phyloP scores from a whole-genome alignment of 1,139 yeast genomes.

The Debaryomycetaceae sp. region DNA sequence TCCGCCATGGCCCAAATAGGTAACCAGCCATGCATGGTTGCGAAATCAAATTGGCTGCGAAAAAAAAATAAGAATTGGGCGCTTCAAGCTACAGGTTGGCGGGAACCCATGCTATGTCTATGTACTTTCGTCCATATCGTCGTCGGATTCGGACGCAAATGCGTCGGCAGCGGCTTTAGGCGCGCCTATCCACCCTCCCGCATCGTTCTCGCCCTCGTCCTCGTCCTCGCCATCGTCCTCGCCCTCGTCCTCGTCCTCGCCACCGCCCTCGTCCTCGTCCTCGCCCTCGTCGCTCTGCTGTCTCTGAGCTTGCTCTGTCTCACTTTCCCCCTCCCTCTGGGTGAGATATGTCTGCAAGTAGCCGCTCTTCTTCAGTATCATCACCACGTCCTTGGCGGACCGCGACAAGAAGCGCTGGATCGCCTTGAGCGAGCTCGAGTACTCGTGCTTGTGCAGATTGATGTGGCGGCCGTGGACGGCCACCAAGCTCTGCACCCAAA shows the following conservation, averaged over 20 bases:
- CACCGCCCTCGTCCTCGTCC: constrained; percentile 14
- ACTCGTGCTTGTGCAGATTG: constrained; percentile 56
- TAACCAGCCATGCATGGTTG: too few relatives aligned
- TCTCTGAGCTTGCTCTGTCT: constrained; percentile 13
- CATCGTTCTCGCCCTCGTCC: constrained; percentile 16
- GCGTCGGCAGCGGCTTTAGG: constrained; percentile 4
- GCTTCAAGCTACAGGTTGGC: too few relatives aligned
- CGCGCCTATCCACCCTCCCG: constrained; percentile 18
- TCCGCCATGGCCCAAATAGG: too few relatives aligned
- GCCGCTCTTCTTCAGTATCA: constrained; percentile 50
- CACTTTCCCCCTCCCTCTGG: constrained; percentile 16
- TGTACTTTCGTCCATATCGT: constrained; percentile 7
- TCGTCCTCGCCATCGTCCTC: constrained; percentile 16
- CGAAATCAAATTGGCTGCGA: too few relatives aligned
- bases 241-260: constrained; percentile 14
- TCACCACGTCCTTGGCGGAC: constrained; percentile 68
- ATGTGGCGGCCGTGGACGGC: constrained; percentile 77
- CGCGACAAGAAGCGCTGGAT: constrained; percentile 73
- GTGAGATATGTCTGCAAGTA: constrained; percentile 45
- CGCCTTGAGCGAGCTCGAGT: constrained; percentile 63
- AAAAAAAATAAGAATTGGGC: too few relatives aligned
- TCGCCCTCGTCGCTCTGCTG: constrained; percentile 9
- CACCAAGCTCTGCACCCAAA: constrained; percentile 73
- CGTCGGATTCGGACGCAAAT: constrained; percentile 8
- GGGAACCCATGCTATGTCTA: too few relatives aligned